Conservation (phyloP, 2,329 filamentous ascomycete genomes). For the Nothopassalora personata region DNA sequence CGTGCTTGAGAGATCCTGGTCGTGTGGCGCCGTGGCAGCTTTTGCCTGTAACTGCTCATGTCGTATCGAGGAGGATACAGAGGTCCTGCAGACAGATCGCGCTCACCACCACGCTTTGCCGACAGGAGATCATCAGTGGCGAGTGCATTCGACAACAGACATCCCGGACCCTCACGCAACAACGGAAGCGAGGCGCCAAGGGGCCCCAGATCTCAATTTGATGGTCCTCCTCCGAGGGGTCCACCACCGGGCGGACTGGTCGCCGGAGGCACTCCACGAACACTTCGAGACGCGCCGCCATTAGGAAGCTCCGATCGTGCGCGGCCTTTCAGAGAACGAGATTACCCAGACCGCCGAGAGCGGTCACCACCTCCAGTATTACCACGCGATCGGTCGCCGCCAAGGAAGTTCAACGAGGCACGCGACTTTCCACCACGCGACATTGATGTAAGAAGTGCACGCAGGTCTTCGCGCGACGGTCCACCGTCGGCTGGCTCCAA, state of each 20-base stretch:
- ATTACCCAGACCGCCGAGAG: conserved; percentile 49
- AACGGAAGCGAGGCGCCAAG: conserved; percentile 61
- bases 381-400: conserved; percentile 57
- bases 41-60: conserved; percentile 11
- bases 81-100: conserved; percentile 54
- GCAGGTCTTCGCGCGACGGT: conserved; percentile 66
- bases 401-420: conserved; percentile 53
- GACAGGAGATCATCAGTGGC: conserved; percentile 65
- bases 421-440: conserved; percentile 57
- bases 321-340: conserved; percentile 49
- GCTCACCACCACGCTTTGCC: conserved; percentile 63
- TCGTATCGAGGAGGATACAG: conserved; percentile 22
- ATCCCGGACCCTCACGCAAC: conserved; percentile 22
- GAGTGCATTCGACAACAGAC: conserved; percentile 26
- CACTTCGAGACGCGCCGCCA: conserved; percentile 52
- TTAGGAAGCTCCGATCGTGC: conserved; percentile 56
- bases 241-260: conserved; percentile 48
- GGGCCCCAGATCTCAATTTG: conserved; percentile 73
- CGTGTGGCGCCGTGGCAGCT: conserved; percentile 4
- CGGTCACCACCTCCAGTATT: conserved; percentile 54
- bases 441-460: conserved; percentile 61
- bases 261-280: conserved; percentile 45
- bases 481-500: conserved; percentile 67
- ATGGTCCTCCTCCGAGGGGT: conserved; percentile 45
- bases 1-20: background rate